Evolutionary conservation across 2,329 filamentous ascomycete genomes (phyloP).

Genomic region (Cladosporium sp.): DNA sequence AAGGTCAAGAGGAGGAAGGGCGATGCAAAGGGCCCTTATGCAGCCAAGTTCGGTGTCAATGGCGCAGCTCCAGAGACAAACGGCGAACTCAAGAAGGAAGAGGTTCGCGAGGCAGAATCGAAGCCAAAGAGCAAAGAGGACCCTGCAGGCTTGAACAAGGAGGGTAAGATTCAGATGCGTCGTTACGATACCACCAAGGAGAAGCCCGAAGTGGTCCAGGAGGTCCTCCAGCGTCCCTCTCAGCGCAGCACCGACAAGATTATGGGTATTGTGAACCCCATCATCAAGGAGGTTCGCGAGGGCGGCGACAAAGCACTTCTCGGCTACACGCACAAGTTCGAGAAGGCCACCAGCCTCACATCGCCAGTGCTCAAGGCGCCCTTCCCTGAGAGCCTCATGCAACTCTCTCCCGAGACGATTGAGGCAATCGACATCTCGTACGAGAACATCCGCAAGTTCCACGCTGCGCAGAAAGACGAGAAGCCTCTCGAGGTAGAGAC

Average conservation of each 20-base stretch:
- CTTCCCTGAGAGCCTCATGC: conserved; percentile 83
- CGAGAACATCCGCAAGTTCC: conserved; percentile 93
- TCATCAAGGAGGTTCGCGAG: conserved; percentile 81
- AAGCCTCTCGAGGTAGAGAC: conserved; percentile 86
- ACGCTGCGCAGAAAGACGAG: conserved; percentile 83
- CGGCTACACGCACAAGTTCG: conserved; percentile 95
- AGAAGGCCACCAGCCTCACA: conserved; percentile 87
- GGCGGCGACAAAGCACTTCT: conserved; percentile 86
- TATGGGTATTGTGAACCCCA: conserved; percentile 84
- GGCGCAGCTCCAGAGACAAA: conserved; percentile 27
- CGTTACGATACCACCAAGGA: conserved; percentile 70
- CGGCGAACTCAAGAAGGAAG: conserved; percentile 37
- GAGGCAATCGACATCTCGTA: conserved; percentile 92
- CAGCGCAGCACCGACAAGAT: conserved; percentile 95
- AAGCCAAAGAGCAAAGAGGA: conserved; percentile 55
- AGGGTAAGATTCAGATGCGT: conserved; percentile 76
- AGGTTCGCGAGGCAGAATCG: conserved; percentile 53
- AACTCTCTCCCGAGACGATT: conserved; percentile 77
- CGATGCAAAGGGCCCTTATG: conserved; percentile 92
- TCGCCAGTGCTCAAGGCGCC: conserved; percentile 88
- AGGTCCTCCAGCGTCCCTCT: conserved; percentile 81
- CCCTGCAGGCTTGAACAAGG: conserved; percentile 45
- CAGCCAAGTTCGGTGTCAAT: conserved; percentile 71
- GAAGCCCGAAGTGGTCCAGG: conserved; percentile 64
- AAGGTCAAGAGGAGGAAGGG: conserved; percentile 93